These are phyloP conservation scores for Trichoderma breve DNA, from an alignment of 2,329 filamentous ascomycete genomes.

Conservation along the genomic window DNA sequence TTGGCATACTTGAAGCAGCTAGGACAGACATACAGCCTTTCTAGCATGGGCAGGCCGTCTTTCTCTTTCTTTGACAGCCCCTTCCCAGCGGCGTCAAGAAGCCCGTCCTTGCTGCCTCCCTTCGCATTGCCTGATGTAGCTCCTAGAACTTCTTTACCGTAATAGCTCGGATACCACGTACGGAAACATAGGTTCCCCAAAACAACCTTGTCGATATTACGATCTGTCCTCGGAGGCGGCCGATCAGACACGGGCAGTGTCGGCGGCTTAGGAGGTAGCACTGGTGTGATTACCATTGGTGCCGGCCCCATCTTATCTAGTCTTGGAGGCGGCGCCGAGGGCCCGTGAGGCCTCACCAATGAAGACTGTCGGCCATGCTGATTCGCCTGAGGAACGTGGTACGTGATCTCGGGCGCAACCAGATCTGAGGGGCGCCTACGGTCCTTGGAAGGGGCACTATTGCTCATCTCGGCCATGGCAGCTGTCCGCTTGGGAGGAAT, in stretches of 20 bases:
- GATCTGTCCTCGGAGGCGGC: conserved; percentile 50
- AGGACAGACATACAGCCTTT: conserved; percentile 80
- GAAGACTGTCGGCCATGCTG: conserved; percentile 31
- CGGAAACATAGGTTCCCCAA: conserved; percentile 80
- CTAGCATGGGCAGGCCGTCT: conserved; percentile 49
- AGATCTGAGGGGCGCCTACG: conserved; percentile 35
- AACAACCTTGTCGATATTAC: conserved; percentile 84
- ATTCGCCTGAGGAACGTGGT: conserved; percentile 39
- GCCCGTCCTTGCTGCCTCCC: conserved; percentile 30
- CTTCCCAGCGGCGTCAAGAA: conserved; percentile 31
- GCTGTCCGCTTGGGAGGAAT: not conserved
- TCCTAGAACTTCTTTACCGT: conserved; percentile 67
- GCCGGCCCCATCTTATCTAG: conserved; percentile 30
- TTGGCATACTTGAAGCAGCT: conserved; percentile 91
- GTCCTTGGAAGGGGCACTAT: conserved; percentile 23
- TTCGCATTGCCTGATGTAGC: conserved; percentile 40
- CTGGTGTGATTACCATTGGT: conserved; percentile 19
- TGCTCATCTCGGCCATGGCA: conserved; percentile 25
- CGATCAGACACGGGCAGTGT: conserved; percentile 30
- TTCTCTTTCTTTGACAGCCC: conserved; percentile 35
- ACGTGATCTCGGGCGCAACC: conserved; percentile 42
- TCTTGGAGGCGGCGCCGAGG: conserved; percentile 33
- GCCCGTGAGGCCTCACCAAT: conserved; percentile 36
- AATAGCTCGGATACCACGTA: conserved; percentile 92
- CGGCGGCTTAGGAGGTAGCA: conserved; percentile 34